Conservation (phyloP, 2,329 filamentous ascomycete species). For the Grosmannia penicillata region DNA sequence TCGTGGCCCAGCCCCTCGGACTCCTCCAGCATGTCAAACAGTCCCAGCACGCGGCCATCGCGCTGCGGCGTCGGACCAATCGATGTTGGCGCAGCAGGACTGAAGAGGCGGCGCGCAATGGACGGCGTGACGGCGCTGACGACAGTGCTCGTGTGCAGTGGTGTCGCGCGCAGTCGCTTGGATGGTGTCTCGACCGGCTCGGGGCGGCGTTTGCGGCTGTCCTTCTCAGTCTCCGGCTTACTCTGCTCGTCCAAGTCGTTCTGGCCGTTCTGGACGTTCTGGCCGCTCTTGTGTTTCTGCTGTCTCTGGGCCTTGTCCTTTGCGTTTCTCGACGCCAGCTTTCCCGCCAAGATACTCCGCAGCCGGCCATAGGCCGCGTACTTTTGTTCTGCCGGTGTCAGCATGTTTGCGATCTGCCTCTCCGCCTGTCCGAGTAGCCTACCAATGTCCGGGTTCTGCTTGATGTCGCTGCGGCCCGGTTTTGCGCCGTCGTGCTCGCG, state of each 20-base stretch:
- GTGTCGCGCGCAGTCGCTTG: conserved; percentile 36
- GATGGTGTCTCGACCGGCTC: conserved; percentile 28
- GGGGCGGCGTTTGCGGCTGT: conserved; percentile 15
- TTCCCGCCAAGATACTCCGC: conserved; percentile 43
- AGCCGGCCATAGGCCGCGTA: conserved; percentile 64
- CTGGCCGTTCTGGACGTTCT: conserved; percentile 7
- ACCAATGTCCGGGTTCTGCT: conserved; percentile 58
- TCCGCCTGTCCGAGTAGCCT: conserved; percentile 13
- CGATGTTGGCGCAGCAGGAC: conserved; percentile 40
- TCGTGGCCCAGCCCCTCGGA: conserved; percentile 53
- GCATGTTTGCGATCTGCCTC: not conserved
- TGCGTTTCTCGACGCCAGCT: conserved; percentile 22
- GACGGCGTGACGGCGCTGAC: conserved; percentile 29
- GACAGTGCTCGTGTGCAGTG: conserved; percentile 22
- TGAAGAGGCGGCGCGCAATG: conserved; percentile 43
- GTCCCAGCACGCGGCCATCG: conserved; percentile 59
- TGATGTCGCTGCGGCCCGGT: conserved; percentile 62
- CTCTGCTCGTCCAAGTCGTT: conserved; percentile 15
- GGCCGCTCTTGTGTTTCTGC: conserved; percentile 17
- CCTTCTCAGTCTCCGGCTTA: conserved; percentile 12
- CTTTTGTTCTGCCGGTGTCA: conserved; percentile 40
- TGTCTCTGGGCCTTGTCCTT: not conserved
- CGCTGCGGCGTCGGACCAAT: conserved; percentile 70
- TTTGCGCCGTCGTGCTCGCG: conserved; percentile 49
- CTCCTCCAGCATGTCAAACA: conserved; percentile 59